Base-by-base conservation (phyloP, 2,329 filamentous ascomycete species). In the Trichoderma aggressivum region DNA sequence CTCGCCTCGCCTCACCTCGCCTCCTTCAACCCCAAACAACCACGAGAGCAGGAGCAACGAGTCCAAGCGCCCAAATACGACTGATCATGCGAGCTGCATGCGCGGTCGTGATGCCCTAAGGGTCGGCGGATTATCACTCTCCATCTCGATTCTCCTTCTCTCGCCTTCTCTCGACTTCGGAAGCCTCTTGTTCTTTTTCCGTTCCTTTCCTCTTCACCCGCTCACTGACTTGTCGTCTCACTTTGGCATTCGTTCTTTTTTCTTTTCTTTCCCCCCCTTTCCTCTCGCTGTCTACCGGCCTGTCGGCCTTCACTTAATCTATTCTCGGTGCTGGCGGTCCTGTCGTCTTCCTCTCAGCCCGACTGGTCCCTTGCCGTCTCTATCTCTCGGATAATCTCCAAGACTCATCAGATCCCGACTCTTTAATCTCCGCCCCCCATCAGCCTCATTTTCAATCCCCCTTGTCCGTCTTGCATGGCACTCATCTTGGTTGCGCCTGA, bases 391-490 rank as follows among this genome's bases (percentile, higher is more conserved):
- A 68, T 58, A 60, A 60, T 68, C 65, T 50, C 65, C 39, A 60
- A 24, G 30, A 61, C 65, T 26, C 36, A 60, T 47, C 65, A 68
- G 56, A 68, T 68, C 64, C 64, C 28, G 65, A 60, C 55, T 59
- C 24, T 47, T n/a, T 50, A 68, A 61, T 68, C 65, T 68, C 65
- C 65, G 56, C 55, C 14, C 65, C 62, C 56, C 65, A 43, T 60
- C 65, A 21, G 36, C 59, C 65, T 68, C 39, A 43, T 60, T 43
- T 53, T 59, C 39, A 43, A 28, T 68, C 36, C 65, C 65, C 65
- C 65, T 68, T 34, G 65, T 68, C 65, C 36, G 26, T 68, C 8
- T 68, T 68, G 65, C 65, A 68, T 68, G 65, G 65, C 65, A 60
- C 64, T 21, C 26, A 16, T 60, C 56, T 60, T 59, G 39, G 28